Evolutionary conservation across 1,284 basidiomycete species (phyloP).

Genomic region (Peniophora sp.): DNA sequence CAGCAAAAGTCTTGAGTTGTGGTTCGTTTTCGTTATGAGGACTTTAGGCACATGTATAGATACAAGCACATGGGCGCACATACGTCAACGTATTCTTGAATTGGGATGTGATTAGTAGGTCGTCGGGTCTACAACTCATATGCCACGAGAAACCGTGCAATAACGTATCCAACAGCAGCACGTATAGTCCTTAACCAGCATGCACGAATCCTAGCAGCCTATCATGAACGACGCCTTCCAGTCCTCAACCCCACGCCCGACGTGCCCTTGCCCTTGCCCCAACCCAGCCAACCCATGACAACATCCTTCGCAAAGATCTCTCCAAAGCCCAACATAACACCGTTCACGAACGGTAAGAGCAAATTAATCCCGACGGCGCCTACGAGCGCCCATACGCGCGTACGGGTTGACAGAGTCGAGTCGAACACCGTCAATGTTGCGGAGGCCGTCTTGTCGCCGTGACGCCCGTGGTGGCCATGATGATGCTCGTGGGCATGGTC

Average conservation of each 20-base stretch:
- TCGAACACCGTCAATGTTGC: slow-evolving; percentile 81
- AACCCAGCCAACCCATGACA: slow-evolving; percentile 58
- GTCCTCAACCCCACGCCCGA: neutral
- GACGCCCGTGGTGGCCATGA: slow-evolving; percentile 17
- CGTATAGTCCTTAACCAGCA: too few species aligned
- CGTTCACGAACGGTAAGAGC: slow-evolving; percentile 91
- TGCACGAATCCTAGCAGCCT: too few species aligned
- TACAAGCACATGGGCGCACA: too few species aligned
- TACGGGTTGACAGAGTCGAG: slow-evolving; percentile 50
- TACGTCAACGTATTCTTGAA: too few species aligned
- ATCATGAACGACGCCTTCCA: neutral
- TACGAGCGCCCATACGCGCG: slow-evolving; percentile 64
- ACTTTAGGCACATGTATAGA: too few species aligned
- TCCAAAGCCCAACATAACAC: slow-evolving; percentile 96
- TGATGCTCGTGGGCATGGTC: slow-evolving; percentile 15
- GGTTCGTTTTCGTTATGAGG: too few species aligned
- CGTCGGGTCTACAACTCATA: too few species aligned
- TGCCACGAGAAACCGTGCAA: too few species aligned
- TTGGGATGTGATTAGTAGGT: too few species aligned
- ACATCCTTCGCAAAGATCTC: slow-evolving; percentile 94
- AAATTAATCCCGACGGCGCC: slow-evolving; percentile 90
- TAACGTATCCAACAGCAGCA: too few species aligned
- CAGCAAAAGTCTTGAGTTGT: too few species aligned
- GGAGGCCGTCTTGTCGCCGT: slow-evolving; percentile 25
- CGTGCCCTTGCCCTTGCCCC: slow-evolving; percentile 19